Conservation (phyloP, 2,329 filamentous ascomycete species). For the Ceratocystis colombiana region DNA sequence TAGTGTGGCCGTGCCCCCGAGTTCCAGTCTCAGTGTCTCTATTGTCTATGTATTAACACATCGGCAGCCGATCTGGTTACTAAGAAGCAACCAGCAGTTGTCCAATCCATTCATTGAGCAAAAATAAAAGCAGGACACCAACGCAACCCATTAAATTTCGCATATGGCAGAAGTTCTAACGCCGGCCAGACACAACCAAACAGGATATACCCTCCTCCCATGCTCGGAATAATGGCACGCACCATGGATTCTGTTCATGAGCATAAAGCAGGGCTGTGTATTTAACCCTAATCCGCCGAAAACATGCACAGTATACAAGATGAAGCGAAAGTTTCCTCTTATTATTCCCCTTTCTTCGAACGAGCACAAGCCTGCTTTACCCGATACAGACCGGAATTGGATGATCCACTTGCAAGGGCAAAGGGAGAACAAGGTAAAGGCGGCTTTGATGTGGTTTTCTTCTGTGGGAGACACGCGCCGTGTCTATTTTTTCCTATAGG, state of each 20-base stretch:
- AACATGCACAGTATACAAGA: neutral
- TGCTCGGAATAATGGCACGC: too few species aligned
- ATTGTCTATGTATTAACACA: neutral
- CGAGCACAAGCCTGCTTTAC: slow-evolving; percentile 6
- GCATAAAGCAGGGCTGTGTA: neutral
- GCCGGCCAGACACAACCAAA: too few species aligned
- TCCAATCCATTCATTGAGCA: too few species aligned
- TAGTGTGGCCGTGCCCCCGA: too few species aligned
- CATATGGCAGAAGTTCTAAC: too few species aligned
- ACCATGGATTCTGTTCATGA: neutral
- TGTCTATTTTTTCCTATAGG: neutral
- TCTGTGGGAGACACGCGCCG: too few species aligned
- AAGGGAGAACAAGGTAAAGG: neutral
- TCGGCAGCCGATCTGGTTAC: neutral
- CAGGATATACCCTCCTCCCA: too few species aligned
- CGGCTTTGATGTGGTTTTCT: neutral
- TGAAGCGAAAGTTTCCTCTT: neutral
- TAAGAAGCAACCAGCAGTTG: too few species aligned
- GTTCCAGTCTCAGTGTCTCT: neutral
- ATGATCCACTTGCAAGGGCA: slow-evolving; percentile 3
- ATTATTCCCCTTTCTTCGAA: neutral
- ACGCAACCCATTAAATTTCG: too few species aligned
- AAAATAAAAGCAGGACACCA: too few species aligned
- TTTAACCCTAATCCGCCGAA: neutral
- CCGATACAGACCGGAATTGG: neutral